Conservation (phyloP, 2,329 filamentous ascomycete genomes). For the Colletotrichum neosansevieriae region DNA sequence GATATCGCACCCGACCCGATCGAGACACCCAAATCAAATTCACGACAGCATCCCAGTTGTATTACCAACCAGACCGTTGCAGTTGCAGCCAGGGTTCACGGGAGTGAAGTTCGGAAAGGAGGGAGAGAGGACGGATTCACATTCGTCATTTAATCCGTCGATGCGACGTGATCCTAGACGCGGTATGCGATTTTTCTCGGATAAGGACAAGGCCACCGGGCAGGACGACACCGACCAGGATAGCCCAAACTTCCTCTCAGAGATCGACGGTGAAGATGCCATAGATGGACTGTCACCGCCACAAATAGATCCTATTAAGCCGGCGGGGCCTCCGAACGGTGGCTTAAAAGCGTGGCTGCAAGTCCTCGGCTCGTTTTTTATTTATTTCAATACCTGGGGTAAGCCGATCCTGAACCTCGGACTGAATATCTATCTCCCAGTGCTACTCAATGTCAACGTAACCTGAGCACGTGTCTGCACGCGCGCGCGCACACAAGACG, state of each 20-base stretch:
- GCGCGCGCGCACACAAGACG: background rate
- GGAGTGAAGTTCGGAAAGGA: background rate
- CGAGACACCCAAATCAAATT: slow-evolving; percentile 14
- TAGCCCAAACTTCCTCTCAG: background rate
- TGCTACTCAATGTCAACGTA: background rate
- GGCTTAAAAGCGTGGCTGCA: slow-evolving; percentile 60
- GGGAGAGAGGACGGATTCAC: background rate
- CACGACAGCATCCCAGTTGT: slow-evolving; percentile 9
- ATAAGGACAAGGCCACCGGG: slow-evolving; percentile 20
- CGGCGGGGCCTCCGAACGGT: slow-evolving; percentile 43
- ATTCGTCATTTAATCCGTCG: background rate
- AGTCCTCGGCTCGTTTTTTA: slow-evolving; percentile 59
- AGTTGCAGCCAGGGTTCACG: background rate
- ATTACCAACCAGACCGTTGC: background rate
- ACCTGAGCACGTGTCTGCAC: slow-evolving; percentile 3
- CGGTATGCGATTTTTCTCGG: slow-evolving; percentile 21
- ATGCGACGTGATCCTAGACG: slow-evolving; percentile 3
- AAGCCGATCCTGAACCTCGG: slow-evolving; percentile 5
- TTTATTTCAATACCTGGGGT: slow-evolving; percentile 60
- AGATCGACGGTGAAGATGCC: slow-evolving; percentile 26
- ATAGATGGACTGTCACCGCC: slow-evolving; percentile 2
- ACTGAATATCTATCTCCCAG: background rate
- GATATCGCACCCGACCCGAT: slow-evolving; percentile 7
- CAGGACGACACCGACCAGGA: background rate
- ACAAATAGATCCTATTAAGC: slow-evolving; percentile 3